These are phyloP conservation scores for Boeremia lycopersici DNA, from an alignment of 2,329 filamentous ascomycete species.

Conservation along the genomic window DNA sequence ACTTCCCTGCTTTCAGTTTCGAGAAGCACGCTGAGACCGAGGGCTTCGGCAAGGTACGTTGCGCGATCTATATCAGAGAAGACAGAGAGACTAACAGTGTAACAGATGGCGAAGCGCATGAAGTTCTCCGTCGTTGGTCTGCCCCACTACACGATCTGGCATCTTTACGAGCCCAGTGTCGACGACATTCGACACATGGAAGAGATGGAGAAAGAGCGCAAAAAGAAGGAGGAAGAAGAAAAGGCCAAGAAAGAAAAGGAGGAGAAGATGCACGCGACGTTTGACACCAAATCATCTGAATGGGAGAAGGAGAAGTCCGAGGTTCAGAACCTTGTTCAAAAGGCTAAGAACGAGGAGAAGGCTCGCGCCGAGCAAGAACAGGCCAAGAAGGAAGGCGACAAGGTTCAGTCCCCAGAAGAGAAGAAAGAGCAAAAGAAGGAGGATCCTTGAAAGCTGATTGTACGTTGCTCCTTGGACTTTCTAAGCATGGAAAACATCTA, in stretches of 20 bases:
- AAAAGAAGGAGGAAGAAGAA: conserved; percentile 80
- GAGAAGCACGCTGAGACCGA: conserved; percentile 99
- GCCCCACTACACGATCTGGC: conserved; percentile 98
- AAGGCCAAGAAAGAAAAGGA: conserved; percentile 72
- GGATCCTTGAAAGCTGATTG: conserved; percentile 5
- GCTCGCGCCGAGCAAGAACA: conserved; percentile 49
- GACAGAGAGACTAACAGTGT: conserved; percentile 30
- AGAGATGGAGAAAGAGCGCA: conserved; percentile 91
- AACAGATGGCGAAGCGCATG: conserved; percentile 95
- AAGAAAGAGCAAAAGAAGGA: conserved; percentile 30
- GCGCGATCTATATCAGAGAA: neutral
- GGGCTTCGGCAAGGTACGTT: conserved; percentile 90
- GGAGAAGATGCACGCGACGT: conserved; percentile 80
- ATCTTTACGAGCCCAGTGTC: conserved; percentile 98
- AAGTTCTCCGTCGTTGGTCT: conserved; percentile 92
- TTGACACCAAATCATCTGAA: conserved; percentile 75
- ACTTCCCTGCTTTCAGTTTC: conserved; percentile 98
- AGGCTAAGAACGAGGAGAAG: conserved; percentile 55
- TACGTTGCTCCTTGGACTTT: neutral
- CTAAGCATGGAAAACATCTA: neutral
- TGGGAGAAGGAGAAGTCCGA: conserved; percentile 91
- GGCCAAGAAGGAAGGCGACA: conserved; percentile 45
- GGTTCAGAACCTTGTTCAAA: conserved; percentile 70
- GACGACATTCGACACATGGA: conserved; percentile 98
- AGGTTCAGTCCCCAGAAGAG: conserved; percentile 58